These are phyloP conservation scores for Candida silvicultrix DNA, from an alignment of 805 yeast species.

Conservation along the genomic window DNA sequence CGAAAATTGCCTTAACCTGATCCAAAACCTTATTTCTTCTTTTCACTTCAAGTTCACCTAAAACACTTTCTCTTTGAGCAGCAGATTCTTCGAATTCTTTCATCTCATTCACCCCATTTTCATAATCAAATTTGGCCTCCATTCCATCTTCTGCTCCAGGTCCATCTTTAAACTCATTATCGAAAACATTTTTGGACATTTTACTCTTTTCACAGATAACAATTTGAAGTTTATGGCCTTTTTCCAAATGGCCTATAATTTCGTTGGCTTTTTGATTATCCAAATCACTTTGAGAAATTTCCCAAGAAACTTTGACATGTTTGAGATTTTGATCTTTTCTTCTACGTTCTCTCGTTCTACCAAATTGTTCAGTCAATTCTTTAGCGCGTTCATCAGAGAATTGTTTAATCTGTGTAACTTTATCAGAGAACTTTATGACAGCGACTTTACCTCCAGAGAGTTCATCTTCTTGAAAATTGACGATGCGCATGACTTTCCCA, in stretches of 20 bases:
- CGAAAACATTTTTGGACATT: constrained; percentile 1
- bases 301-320: constrained; percentile 47
- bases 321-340: constrained; percentile 32
- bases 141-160: no score
- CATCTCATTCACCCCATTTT: no score
- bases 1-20: constrained; percentile 22
- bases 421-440: constrained; percentile 9
- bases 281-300: constrained; percentile 46
- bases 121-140: no score
- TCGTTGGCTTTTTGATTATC: constrained; percentile 47
- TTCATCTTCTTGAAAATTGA: constrained; percentile 10
- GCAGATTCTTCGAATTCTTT: constrained; percentile 10
- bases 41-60: constrained; percentile 25
- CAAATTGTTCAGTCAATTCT: constrained; percentile 15
- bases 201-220: constrained; percentile 33
- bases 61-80: constrained; percentile 3
- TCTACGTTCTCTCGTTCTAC: constrained; percentile 19
- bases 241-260: constrained; percentile 36
- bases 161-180: constrained; percentile 14
- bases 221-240: constrained; percentile 35
- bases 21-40: constrained; percentile 28
- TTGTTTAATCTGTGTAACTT: constrained; percentile 23
- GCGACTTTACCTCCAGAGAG: neutral
- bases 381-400: constrained; percentile 17
- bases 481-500: constrained; percentile 14